Evolutionary conservation across 2,329 filamentous ascomycete genomes (phyloP), one percentile per base, ranked within the genome.

Genomic region (Colletotrichum destructivum): DNA sequence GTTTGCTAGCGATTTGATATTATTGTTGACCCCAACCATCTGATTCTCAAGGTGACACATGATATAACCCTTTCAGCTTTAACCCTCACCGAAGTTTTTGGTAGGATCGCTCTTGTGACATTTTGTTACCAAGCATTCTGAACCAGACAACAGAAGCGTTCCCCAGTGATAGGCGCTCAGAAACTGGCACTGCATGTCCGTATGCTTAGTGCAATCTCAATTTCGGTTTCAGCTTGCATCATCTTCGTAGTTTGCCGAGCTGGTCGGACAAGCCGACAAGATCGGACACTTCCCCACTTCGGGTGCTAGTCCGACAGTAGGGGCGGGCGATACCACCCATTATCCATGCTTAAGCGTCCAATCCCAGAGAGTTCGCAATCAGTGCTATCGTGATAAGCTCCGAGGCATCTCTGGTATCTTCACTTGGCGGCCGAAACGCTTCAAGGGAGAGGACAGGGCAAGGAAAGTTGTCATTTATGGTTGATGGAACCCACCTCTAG

Each of bases 331-430:
- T 35, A 54, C 18, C 51, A 35, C 12, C 21, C 51, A 16, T 54
- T 54, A 35, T 54, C 51, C 16, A 54, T 35, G 26, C 15, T 31
- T 13, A 18, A 26, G 15, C 23, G 15, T 15, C 51, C 51, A 35
- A 54, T 35, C 26, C 51, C 26, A 2, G 7, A 54, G 11, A 31
- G 51, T 12, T 18, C 16, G 51, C 26, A 54, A 54, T 54, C 51
- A 54, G 26, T 54, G 26, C 51, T 18, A 54, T 54, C 51, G 15
- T n/a, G 51, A 54, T 54, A 54, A 54, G 26, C 26, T 35, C 16
- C 6, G 3, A 2, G 16, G 26, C 13, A 9, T n/a, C 11, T 35
- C 26, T 35, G 23, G 9, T 49, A 23, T 49, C 51, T 54, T 12
- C 16, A 35, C 16, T 54, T 4, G 51, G 51, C 11, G 44, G 18